Base-by-base conservation (phyloP, 306 rosid species). In the Quercus bicolor region DNA sequence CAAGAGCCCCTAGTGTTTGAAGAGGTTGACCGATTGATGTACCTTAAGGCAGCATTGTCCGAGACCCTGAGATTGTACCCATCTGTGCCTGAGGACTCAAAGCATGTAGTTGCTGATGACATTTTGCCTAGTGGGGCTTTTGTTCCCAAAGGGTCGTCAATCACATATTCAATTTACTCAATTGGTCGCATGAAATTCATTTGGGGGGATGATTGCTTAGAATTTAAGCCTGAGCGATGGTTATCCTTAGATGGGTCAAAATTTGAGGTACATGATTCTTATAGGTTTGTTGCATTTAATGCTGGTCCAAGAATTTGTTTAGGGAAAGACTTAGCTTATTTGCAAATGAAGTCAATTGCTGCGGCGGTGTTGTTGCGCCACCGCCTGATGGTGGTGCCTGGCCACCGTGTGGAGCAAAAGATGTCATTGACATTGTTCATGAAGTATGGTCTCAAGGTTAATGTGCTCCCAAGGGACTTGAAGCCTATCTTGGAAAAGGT, bases 141-240 rank as follows among this genome's bases (percentile, higher is more conserved):
- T 5, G 91, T 92, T 28, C 97, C 94, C 0, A 97, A 92, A 0
- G 97, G 97, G 1, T 91, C 98, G 0, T 11, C 86, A 0, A 20
- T 94, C 2, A 89, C 97, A 0, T 94, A 94, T 53, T 94, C 97
- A 0, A 94, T 94, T 2, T 94, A 94, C 55, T 79, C 97, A 0
- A 80, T 83, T 0, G 97, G 97, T 5, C 88, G 98, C 55, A 94
- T 94, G 98, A 83, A 92, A 78, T 86, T 57, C 80, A 78, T 92
- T 1, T 94, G 98, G 98, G 98, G 98, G 0, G 95, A 91, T 28
- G 98, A 94, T n/a, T 91, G 93, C 83, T 78, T 87, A 1, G 97
- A 92, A 21, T 94, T 94, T 70, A 92, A 85, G 76, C 98, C 98
- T 0, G 98, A 94, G 31, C 84, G 98, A 37, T 94, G 97, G 97